These are phyloP conservation scores for Casaregolazyma lundiana DNA, from an alignment of 1,139 yeast species.

Conservation along the genomic window DNA sequence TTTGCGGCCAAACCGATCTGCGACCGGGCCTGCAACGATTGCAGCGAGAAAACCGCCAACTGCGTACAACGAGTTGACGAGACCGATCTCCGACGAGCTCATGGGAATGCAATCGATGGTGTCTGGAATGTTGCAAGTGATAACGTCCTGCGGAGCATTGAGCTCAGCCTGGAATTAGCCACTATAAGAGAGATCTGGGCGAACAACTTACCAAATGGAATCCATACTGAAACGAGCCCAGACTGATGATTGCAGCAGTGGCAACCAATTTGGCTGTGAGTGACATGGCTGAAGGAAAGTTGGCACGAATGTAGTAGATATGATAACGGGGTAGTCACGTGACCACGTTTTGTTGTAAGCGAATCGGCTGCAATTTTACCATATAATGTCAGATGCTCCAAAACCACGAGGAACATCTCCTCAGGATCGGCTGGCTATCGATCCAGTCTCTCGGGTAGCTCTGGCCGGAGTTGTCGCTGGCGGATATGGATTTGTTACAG, in stretches of 20 bases:
- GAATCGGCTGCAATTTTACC: no score
- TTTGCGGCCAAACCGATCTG: slow-evolving; percentile 65
- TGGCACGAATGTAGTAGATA: neutral
- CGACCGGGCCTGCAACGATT: slow-evolving; percentile 61
- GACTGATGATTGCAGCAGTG: slow-evolving; percentile 33
- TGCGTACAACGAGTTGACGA: slow-evolving; percentile 78
- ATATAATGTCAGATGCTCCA: neutral
- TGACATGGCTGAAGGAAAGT: neutral
- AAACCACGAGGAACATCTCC: neutral
- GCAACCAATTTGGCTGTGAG: slow-evolving; percentile 12
- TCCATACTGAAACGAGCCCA: slow-evolving; percentile 83
- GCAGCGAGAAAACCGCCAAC: slow-evolving; percentile 87
- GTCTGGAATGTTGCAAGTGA: slow-evolving; percentile 44
- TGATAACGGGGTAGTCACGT: neutral
- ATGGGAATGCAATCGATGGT: slow-evolving; percentile 54
- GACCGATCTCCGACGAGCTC: slow-evolving; percentile 62
- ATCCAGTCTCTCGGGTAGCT: slow-evolving; percentile 38
- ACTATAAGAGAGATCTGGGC: slow-evolving; percentile 1
- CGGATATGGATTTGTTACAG: slow-evolving; percentile 55
- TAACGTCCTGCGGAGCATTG: slow-evolving; percentile 70
- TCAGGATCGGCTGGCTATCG: slow-evolving; percentile 37
- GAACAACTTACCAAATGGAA: slow-evolving; percentile 55
- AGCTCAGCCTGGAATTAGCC: slow-evolving; percentile 62
- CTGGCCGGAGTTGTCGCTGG: slow-evolving; percentile 37
- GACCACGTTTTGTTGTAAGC: neutral